Evolutionary conservation across 345 rosid species (phyloP), one percentile per base, ranked within the genome.

Genomic region (Anastatica hierochuntica): DNA sequence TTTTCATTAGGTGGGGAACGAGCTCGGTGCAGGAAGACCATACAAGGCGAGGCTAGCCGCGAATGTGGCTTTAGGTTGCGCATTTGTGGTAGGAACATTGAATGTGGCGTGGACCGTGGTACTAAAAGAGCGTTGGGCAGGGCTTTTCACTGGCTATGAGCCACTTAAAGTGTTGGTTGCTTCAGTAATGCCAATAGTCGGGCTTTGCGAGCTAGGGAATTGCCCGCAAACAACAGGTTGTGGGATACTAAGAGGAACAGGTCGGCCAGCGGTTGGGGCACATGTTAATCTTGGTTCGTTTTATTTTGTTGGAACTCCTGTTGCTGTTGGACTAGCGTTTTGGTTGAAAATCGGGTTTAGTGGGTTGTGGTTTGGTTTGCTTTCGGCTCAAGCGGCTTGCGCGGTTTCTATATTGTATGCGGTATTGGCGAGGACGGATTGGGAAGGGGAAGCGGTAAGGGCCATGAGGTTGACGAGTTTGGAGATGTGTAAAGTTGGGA

Each of bases 161-260:
- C 76, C 68, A 19, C 85, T 92, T 21, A 79, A 76, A 5, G 63
- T 75, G 0, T 67, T 92, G 36, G 98, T 92, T 4, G 84, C 82
- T 16, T 78, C 90, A 1, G 96, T 88, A 23, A 63, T 92, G 82
- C 98, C 96, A 0, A 82, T 92, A 9, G 69, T 85, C 6, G 98
- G 98, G 19, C 71, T 92, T 4, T 92, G 98, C 27, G 98, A 92
- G 78, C 81, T 88, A 27, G 96, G 85, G 4, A 92, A 92, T 63
- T 92, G 95, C 49, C 98, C 98, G 1, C 98, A 92, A 40, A 92
- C 98, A 19, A 83, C 98, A 0, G 98, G 98, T 8, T 92, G 98
- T 9, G 98, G 98, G 52, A 71, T 92, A 67, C 68, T 92, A 0
- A 85, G 98, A 2, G 96, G 96, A 67, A 92, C 86, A 0, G 98